phyloP scores from a whole-genome alignment of 805 yeast genomes.

The Yarrowia osloensis region DNA sequence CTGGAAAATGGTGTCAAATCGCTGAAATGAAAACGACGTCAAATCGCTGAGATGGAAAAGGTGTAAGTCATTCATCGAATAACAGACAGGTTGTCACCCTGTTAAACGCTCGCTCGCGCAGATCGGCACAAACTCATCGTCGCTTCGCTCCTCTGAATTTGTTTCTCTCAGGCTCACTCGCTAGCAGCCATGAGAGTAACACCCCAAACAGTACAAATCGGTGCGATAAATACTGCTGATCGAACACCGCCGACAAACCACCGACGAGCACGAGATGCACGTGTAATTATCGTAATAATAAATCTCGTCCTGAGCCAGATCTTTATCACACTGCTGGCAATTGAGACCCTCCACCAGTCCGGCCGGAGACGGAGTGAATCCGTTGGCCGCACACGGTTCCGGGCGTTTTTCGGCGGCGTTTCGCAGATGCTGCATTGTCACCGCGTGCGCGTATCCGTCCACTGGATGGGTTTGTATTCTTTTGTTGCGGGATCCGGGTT shows the following conservation, averaged over 20 bases:
- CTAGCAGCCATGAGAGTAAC: slow-evolving; percentile 1
- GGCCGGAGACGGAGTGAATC: neutral
- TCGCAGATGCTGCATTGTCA: slow-evolving; percentile 5
- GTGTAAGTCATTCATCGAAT: too few species aligned
- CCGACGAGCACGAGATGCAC: slow-evolving; percentile 21
- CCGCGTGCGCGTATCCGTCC: slow-evolving; percentile 3
- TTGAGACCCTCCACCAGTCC: neutral
- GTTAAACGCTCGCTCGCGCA: too few species aligned
- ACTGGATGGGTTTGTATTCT: neutral
- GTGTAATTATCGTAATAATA: slow-evolving; percentile 27
- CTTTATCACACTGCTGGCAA: slow-evolving; percentile 26
- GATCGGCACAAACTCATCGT: neutral
- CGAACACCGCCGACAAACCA: slow-evolving; percentile 25
- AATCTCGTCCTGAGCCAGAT: slow-evolving; percentile 15
- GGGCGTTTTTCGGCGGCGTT: neutral
- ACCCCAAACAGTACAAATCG: slow-evolving; percentile 20
- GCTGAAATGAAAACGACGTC: too few species aligned
- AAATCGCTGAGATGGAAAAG: too few species aligned
- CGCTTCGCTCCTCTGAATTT: neutral
- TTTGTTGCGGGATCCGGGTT: neutral
- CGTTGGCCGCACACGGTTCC: slow-evolving; percentile 19
- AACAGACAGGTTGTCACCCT: too few species aligned
- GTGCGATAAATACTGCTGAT: slow-evolving; percentile 11
- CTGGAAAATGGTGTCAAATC: too few species aligned
- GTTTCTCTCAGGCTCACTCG: neutral